Evolutionary conservation across 495 filamentous ascomycete species (phyloP).

Genomic region (Pseudoneurospora amorphoporcata): DNA sequence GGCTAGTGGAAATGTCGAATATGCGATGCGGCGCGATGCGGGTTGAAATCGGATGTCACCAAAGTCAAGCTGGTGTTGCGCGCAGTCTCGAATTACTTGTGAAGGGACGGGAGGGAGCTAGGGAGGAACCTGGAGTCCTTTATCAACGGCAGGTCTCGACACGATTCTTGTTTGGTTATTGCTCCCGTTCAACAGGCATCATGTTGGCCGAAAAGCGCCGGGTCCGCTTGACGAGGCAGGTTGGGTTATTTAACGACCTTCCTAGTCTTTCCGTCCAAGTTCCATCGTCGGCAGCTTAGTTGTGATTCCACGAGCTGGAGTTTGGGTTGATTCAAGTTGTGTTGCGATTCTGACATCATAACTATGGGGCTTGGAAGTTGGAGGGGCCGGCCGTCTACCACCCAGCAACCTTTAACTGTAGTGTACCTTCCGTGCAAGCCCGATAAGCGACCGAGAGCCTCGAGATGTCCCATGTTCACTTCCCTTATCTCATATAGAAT

Average conservation of each 20-base stretch:
- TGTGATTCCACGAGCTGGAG: not conserved
- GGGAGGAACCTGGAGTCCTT: not conserved
- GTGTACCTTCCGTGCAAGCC: not conserved
- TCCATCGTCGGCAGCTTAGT: not conserved
- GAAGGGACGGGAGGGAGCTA: not conserved
- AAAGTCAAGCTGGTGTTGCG: not conserved
- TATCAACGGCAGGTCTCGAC: not conserved
- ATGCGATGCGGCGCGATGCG: not conserved
- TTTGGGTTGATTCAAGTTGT: not conserved
- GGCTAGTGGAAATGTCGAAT: not conserved
- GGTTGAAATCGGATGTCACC: not conserved
- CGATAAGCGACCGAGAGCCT: not conserved
- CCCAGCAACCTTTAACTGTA: not conserved
- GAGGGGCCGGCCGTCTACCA: not conserved
- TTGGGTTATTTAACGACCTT: not conserved
- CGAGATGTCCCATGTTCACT: not conserved
- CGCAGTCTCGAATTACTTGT: not conserved
- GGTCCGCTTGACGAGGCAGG: not conserved
- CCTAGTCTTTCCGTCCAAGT: not conserved
- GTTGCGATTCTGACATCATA: not conserved
- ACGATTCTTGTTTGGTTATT: not conserved
- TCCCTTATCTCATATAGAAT: not conserved
- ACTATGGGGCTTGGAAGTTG: not conserved
- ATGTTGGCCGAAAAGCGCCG: not conserved
- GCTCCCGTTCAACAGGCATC: not conserved